Base-by-base conservation (phyloP, 2,329 filamentous ascomycete genomes). In the Westerdykella ornata region DNA sequence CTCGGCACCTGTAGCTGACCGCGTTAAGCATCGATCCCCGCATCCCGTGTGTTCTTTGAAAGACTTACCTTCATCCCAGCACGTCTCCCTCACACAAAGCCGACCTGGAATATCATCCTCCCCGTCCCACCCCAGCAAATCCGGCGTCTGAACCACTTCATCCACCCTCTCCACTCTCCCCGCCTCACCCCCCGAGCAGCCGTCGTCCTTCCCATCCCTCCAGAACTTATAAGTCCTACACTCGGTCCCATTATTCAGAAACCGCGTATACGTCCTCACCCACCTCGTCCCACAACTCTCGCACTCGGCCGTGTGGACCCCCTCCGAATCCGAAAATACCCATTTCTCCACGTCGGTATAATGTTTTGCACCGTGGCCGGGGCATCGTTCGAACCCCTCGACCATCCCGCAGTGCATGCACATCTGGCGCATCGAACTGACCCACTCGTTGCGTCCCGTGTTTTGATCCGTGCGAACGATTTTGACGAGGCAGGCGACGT, bases 361-460 rank as follows among this genome's bases (percentile, higher is more conserved):
- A 11, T 9, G 12, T 11, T 26, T 26, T 7, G 22, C 22, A 11
- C 22, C 22, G 7, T 26, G 22, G 7, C 22, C 22, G 14, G 37
- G 35, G 43, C 63, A 66, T 14, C 42, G 38, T 2, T 33, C 15
- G 59, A 57, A 62, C 1, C 36, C 49, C 17, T 52, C 39, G n/a
- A 66, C 50, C 3, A 43, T 43, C 13, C 62, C 60, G 39, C 61
- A 62, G 39, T 66, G 62, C 49, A 63, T 60, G 39, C 65, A 67
- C 49, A 66, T 59, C 4, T 47, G 38, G 31, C 51, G 42, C 19
- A 45, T 45, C 9, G 38, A 41, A 37, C 50, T 55, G 19, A 49
- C 41, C 63, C 63, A 67, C 35, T 53, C 49, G 17, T 62, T 62
- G n/a, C 42, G 51, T 2, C 52, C 53, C 16, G n/a, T 26, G 3